Base-by-base conservation (phyloP, 495 filamentous ascomycete species). In the Lepraria neglecta region DNA sequence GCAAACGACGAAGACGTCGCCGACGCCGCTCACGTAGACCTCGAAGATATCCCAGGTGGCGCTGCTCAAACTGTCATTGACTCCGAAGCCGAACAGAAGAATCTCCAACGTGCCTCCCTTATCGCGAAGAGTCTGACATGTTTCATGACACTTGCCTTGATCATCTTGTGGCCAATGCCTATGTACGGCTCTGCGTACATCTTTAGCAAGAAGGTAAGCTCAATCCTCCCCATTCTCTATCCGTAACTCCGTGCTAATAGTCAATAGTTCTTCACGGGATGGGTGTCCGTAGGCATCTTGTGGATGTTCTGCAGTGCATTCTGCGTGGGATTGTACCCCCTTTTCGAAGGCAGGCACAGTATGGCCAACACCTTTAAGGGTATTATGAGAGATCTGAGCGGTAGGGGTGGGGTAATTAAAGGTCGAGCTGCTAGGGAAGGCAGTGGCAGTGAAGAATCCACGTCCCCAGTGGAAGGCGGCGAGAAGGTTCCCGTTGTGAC, bases 151-250 rank as follows among this genome's bases (percentile, higher is more conserved):
- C 61, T 96, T 0, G 80, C 83, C 9, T 74, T 97, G 58, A 73
- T 97, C 3, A 78, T 97, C 24, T 80, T 96, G 52, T 97, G 92
- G 92, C 92, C 92, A 10, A 94, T 96, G 79, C 92, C 92, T 1
- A 84, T 97, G 84, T 97, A 95, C 69, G 92, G 90, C 9, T 78
- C 79, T 7, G 83, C 82, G 24, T 97, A 97, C 69, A 81, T 96
- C 43, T 96, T 96, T 76, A 88, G 83, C 71, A 91, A 90, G 76
- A 80, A 81, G 35, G 50, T 19, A 19, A 19, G 17, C n/a, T 48
- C 24, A 11, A n/a, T 48, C 45, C 24, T 27, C 17, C 45, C 45
- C 24, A 27, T 11, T 15, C n/a, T 27, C n/a, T 27, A n/a, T 7
- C 10, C 9, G 45, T n/a, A 3, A 48, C 17, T 48, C n/a, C n/a